phyloP scores from a whole-genome alignment of 306 rosid genomes.

The Vachellia collinsii region DNA sequence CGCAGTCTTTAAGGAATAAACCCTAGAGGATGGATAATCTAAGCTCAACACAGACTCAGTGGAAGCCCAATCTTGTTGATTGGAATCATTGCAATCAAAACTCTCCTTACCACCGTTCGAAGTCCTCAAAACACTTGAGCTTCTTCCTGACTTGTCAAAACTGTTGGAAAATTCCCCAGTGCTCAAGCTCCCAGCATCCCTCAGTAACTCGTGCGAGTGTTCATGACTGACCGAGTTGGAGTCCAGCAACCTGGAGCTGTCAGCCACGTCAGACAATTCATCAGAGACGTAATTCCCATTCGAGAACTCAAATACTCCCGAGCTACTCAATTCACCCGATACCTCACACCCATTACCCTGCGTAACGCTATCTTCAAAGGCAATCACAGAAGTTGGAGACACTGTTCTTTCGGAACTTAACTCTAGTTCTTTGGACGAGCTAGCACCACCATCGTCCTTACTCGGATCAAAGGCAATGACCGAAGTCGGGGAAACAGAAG shows the following conservation, averaged over 20 bases:
- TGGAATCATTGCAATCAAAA: conserved; percentile 61
- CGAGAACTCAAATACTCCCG: conserved; percentile 83
- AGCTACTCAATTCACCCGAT: conserved; percentile 79
- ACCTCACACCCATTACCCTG: conserved; percentile 53
- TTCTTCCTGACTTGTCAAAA: conserved; percentile 56
- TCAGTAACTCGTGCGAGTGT: conserved; percentile 58
- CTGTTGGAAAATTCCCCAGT: conserved; percentile 60
- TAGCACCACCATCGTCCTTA: conserved; percentile 41
- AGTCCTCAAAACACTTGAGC: conserved; percentile 51
- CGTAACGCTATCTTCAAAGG: conserved; percentile 62
- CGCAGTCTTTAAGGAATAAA: conserved; percentile 70
- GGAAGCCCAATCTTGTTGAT: conserved; percentile 79
- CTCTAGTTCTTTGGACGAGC: conserved; percentile 49
- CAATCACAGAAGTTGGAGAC: conserved; percentile 81
- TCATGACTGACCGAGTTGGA: conserved; percentile 54
- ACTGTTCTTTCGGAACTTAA: conserved; percentile 57
- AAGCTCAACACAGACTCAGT: conserved; percentile 76
- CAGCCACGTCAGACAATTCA: conserved; percentile 63
- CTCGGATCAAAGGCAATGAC: conserved; percentile 66
- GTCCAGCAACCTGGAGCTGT: conserved; percentile 53
- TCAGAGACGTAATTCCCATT: conserved; percentile 65
- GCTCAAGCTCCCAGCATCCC: conserved; percentile 49
- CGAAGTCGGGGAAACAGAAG: conserved; percentile 79
- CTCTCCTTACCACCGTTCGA: conserved; percentile 63
- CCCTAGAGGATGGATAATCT: conserved; percentile 85